Conservation (phyloP, 1,284 basidiomycete genomes). For the Trichosporon inkin region DNA sequence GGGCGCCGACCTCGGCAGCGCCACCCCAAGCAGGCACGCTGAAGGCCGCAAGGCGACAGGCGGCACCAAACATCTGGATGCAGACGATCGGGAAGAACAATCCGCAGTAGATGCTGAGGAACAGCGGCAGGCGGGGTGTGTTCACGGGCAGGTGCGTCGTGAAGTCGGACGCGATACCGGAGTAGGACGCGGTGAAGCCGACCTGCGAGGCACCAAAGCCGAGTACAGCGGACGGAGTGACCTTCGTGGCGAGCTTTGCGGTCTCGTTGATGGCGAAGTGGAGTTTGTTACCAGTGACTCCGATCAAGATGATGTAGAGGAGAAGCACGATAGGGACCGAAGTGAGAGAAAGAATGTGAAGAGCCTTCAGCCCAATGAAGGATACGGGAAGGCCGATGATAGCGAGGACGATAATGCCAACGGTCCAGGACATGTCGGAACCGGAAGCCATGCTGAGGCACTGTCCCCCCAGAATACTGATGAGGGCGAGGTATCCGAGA, state of each 20-base stretch:
- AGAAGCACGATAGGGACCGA: slow-evolving; percentile 58
- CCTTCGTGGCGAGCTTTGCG: slow-evolving; percentile 30
- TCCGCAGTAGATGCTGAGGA: slow-evolving; percentile 68
- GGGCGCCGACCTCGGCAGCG: slow-evolving; percentile 60
- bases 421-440: slow-evolving; percentile 54
- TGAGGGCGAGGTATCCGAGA: slow-evolving; percentile 70
- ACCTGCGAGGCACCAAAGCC: slow-evolving; percentile 44
- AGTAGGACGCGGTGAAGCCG: slow-evolving; percentile 46
- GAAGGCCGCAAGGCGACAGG: slow-evolving; percentile 52
- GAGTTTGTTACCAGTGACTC: slow-evolving; percentile 61
- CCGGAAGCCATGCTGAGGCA: slow-evolving; percentile 66
- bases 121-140: slow-evolving; percentile 53
- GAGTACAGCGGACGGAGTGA: slow-evolving; percentile 38
- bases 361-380: slow-evolving; percentile 53
- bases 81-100: slow-evolving; percentile 65
- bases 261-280: slow-evolving; percentile 31
- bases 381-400: slow-evolving; percentile 68
- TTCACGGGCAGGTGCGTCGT: slow-evolving; percentile 48
- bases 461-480: slow-evolving; percentile 73
- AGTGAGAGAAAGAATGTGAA: slow-evolving; percentile 47
- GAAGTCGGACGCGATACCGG: slow-evolving; percentile 43
- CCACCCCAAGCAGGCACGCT: slow-evolving; percentile 65
- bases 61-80: slow-evolving; percentile 70
- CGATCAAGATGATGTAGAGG: slow-evolving; percentile 68
- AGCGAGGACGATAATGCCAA: slow-evolving; percentile 83